A percentile compares a stretch with the other conserved stretches of the same genome.
phyloP scores from a whole-genome alignment of 345 rosid genomes.

The Eucalyptus coolabah region DNA sequence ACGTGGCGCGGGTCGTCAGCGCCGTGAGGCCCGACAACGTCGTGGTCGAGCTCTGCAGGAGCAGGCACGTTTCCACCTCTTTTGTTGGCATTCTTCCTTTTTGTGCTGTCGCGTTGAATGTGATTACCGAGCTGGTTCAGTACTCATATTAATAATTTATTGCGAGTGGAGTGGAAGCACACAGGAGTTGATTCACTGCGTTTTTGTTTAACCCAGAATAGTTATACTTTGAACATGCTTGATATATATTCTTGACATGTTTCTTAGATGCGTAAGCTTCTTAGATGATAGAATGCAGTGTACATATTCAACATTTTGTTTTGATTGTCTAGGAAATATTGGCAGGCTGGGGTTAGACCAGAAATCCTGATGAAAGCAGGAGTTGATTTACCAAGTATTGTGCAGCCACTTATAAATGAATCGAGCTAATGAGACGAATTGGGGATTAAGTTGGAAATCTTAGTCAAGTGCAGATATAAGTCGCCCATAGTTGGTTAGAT shows the following conservation, averaged over 20 bases:
- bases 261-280: neutral
- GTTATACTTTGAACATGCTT: neutral
- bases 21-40: conserved; percentile 66
- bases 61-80: conserved; percentile 48
- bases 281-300: neutral
- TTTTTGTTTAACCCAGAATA: neutral
- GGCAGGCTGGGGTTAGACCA: neutral
- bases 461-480: neutral
- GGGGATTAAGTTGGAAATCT: neutral
- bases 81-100: neutral
- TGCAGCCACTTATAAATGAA: neutral
- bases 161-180: neutral
- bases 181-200: neutral
- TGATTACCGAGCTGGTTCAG: neutral
- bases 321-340: neutral
- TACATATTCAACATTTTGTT: neutral
- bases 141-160: no score
- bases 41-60: conserved; percentile 89
- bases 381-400: neutral
- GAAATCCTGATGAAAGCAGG: neutral
- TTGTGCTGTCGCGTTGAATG: neutral
- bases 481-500: neutral
- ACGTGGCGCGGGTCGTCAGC: conserved; percentile 62
- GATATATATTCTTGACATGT: neutral
- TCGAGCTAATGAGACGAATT: neutral